phyloP scores from a whole-genome alignment of 441 rosid genomes.

The Dalechampia spathulata region DNA sequence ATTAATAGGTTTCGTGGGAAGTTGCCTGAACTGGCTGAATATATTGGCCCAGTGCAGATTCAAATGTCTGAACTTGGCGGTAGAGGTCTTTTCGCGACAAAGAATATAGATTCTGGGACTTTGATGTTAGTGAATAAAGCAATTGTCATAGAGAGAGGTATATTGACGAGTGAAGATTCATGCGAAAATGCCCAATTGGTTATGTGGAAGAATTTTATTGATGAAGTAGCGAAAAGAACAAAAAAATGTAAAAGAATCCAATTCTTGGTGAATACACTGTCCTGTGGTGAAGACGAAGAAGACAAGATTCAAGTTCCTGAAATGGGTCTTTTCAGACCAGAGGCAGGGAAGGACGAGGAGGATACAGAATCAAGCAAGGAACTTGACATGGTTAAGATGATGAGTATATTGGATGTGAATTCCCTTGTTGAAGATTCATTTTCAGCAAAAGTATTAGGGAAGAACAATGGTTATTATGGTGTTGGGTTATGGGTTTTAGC shows the following conservation, averaged over 20 bases:
- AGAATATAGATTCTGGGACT: constrained; percentile 55
- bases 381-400: constrained; percentile 37
- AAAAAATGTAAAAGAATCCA: constrained; percentile 38
- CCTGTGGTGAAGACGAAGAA: constrained; percentile 58
- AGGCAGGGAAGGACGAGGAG: constrained; percentile 29
- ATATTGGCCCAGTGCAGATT: constrained; percentile 48
- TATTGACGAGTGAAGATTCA: constrained; percentile 44
- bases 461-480: constrained; percentile 68
- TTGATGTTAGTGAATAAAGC: constrained; percentile 64
- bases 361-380: constrained; percentile 12
- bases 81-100: constrained; percentile 72
- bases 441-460: constrained; percentile 74
- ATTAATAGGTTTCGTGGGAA: constrained; percentile 52
- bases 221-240: constrained; percentile 40
- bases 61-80: constrained; percentile 65
- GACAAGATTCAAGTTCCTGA: constrained; percentile 48
- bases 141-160: constrained; percentile 72
- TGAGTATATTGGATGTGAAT: constrained; percentile 80
- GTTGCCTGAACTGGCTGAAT: constrained; percentile 72
- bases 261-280: constrained; percentile 34
- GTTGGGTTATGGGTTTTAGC: constrained; percentile 74
- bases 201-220: constrained; percentile 82
- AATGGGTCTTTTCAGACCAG: constrained; percentile 48
- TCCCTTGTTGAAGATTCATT: constrained; percentile 64
- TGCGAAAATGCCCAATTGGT: constrained; percentile 55